phyloP scores from a whole-genome alignment of 2,329 filamentous ascomycete genomes.

The Trichoderma citrinoviride region DNA sequence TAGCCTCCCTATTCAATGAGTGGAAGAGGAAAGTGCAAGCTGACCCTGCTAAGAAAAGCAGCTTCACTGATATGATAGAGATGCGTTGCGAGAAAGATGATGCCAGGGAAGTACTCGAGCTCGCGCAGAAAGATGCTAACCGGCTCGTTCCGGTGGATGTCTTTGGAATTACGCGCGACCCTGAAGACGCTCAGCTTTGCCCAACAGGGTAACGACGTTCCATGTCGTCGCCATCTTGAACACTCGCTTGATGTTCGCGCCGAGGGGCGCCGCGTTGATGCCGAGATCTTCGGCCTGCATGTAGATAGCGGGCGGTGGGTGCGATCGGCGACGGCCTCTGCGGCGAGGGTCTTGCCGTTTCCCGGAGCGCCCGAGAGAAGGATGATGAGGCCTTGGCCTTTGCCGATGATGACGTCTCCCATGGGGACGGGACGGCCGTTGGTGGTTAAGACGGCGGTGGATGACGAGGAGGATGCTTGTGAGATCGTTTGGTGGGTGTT shows the following conservation, averaged over 20 bases:
- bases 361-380: slow-evolving; percentile 47
- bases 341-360: slow-evolving; percentile 48
- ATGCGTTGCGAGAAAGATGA: slow-evolving; percentile 47
- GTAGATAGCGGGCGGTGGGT: slow-evolving; percentile 44
- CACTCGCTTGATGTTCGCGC: slow-evolving; percentile 46
- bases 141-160: slow-evolving; percentile 49
- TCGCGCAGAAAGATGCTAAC: slow-evolving; percentile 48
- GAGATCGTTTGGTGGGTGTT: slow-evolving; percentile 20
- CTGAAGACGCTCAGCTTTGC: slow-evolving; percentile 56
- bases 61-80: slow-evolving; percentile 42
- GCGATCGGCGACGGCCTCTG: slow-evolving; percentile 44
- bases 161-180: slow-evolving; percentile 43
- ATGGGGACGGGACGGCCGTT: slow-evolving; percentile 24
- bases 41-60: slow-evolving; percentile 47
- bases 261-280: slow-evolving; percentile 42
- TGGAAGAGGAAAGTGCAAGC: slow-evolving; percentile 49
- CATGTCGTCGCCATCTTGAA: slow-evolving; percentile 50
- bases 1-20: slow-evolving; percentile 38
- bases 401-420: slow-evolving; percentile 43
- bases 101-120: slow-evolving; percentile 46
- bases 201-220: slow-evolving; percentile 51
- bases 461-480: slow-evolving; percentile 11
- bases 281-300: slow-evolving; percentile 50
- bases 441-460: not conserved
- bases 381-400: slow-evolving; percentile 46